Evolutionary conservation across 2,329 filamentous ascomycete genomes (phyloP), one percentile per base, ranked within the genome.

Genomic region (Fusarium sp.): DNA sequence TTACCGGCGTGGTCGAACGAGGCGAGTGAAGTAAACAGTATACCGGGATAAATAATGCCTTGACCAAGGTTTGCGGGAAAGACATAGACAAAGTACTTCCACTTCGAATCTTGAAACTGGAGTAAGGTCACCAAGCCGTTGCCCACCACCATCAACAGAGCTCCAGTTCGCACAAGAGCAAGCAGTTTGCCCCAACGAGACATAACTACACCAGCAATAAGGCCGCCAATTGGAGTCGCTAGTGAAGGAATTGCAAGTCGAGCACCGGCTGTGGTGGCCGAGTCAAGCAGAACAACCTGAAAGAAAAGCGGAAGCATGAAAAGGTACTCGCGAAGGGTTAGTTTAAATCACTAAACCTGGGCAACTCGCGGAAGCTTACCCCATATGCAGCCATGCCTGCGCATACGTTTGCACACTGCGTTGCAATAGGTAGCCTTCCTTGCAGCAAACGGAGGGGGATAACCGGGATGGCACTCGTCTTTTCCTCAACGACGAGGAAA

Each of bases 251-350:
- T 87, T 0, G 90, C 87, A 12, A 94, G 87, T 4, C 91, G 87
- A 11, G 90, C 86, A 2, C 92, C 91, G 1, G 92, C 91, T 20
- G 86, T 85, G 0, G 91, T 90, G 0, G 92, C 88, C 0, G 89
- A 89, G 67, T 93, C 90, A 5, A 89, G 81, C 6, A 92, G 85
- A 12, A 93, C 90, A 0, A 89, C 89, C 74, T 93, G 91, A 78
- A 93, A 94, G 82, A 92, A 93, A 10, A 94, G 83, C 0, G 92
- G 92, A 1, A 92, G 86, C 77, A 92, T 91, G 82, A 94, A 93
- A 22, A 93, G 83, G 72, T 93, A 89, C 85, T 88, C 48, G 4
- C 48, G 33, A 18, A 39, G 1, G 36, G 57, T 79, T 20, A 80
- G 73, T 22, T 17, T 20, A 13, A 36, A 7, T 12, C 13, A 22